Conservation (phyloP, 2,329 filamentous ascomycete species). For the Fusarium torulosum region DNA sequence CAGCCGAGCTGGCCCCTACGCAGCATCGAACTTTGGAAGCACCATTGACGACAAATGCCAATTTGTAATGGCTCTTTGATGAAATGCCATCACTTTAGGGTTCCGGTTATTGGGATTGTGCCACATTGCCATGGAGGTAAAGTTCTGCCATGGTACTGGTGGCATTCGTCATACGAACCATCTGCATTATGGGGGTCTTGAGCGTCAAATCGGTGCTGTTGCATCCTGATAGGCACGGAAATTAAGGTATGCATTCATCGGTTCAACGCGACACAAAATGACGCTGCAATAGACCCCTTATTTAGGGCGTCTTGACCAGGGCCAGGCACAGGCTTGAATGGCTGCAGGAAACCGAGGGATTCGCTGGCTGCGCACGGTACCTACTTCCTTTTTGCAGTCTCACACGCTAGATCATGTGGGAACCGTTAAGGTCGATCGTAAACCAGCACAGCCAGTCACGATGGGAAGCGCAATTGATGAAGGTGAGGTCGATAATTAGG, state of each 20-base stretch:
- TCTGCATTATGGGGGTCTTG: conserved; percentile 24
- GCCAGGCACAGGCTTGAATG: conserved; percentile 24
- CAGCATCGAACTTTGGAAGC: conserved; percentile 38
- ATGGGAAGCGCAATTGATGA: conserved; percentile 4
- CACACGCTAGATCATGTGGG: conserved; percentile 28
- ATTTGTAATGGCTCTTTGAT: conserved; percentile 41
- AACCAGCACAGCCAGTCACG: conserved; percentile 27
- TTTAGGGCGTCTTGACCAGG: conserved; percentile 16
- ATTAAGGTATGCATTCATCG: conserved; percentile 29
- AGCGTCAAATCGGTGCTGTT: conserved; percentile 9
- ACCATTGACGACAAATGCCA: conserved; percentile 40
- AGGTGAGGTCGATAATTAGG: conserved; percentile 12
- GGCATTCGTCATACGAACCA: conserved; percentile 24
- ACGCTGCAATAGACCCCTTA: conserved; percentile 24
- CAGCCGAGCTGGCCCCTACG: not conserved
- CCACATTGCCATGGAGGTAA: conserved; percentile 17
- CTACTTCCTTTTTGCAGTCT: conserved; percentile 16
- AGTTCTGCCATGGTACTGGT: conserved; percentile 4
- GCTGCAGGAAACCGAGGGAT: conserved; percentile 21
- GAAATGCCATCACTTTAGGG: conserved; percentile 36
- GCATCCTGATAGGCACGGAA: conserved; percentile 11
- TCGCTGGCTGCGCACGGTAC: conserved; percentile 1
- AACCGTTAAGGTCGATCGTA: conserved; percentile 28
- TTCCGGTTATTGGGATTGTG: conserved; percentile 11
- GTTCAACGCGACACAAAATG: conserved; percentile 36